phyloP scores from a whole-genome alignment of 2,329 filamentous ascomycete genomes.

The Keithomyces neogunnii region DNA sequence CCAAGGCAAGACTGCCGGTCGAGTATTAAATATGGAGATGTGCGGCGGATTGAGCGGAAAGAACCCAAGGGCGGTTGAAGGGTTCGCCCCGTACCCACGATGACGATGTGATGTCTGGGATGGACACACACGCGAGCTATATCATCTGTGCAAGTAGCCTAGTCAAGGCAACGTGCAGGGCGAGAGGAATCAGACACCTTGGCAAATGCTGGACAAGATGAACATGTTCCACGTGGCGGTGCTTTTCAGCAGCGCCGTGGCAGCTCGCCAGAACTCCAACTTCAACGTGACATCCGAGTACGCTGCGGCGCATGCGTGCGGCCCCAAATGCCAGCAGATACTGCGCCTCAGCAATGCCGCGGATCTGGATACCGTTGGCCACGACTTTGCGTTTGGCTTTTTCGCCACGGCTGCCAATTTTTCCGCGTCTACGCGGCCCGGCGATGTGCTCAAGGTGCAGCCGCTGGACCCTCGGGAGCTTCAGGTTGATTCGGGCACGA shows the following conservation, averaged over 20 bases:
- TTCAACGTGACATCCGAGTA: background rate
- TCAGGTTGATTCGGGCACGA: background rate
- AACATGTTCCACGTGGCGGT: background rate
- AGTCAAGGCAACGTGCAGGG: too few relatives aligned
- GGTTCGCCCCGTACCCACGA: too few relatives aligned
- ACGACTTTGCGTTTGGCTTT: conserved; percentile 3
- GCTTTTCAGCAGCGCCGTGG: background rate
- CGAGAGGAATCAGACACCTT: too few relatives aligned
- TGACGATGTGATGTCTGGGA: too few relatives aligned
- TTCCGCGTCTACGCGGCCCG: background rate
- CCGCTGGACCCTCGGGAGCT: background rate
- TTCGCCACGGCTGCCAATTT: conserved; percentile 4
- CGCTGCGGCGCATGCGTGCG: conserved; percentile 6
- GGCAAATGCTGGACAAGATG: background rate
- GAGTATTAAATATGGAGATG: too few relatives aligned
- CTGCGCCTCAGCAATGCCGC: conserved; percentile 3
- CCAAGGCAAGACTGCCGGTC: too few relatives aligned
- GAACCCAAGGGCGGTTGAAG: too few relatives aligned
- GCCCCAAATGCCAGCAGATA: conserved; percentile 3
- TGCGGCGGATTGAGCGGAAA: too few relatives aligned
- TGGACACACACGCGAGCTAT: too few relatives aligned
- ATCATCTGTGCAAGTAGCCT: too few relatives aligned
- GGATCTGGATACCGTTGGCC: background rate
- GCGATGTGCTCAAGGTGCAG: conserved; percentile 3
- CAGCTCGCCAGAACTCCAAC: conserved; percentile 3